Base-by-base conservation (phyloP, 129 eudicot genomes). In the Helianthus tuberosus region DNA sequence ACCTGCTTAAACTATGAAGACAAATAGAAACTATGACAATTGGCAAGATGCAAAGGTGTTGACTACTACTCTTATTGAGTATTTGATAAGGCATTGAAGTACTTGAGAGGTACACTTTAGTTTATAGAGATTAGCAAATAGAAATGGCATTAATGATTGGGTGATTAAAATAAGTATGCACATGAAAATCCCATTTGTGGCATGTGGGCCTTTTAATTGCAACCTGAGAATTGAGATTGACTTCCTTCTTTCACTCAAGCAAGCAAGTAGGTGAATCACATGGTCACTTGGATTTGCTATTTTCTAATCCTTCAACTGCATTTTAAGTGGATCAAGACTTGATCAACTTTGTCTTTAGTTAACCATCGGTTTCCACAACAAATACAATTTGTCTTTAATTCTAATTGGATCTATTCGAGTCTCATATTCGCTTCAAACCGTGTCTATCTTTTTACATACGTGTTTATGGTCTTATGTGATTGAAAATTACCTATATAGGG, bases 171-270 rank as follows among this genome's bases (percentile, higher is more conserved):
- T 78, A 71, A 76, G 64, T 47, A 50, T 63, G 63, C 80, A 78
- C 82, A 78, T 78, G 82, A 71, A 61, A 44, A 78, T 74, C 66
- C 54, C 66, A 71, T 71, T 78, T 78, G 77, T 71, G 73, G 77
- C 82, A 78, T 78, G 82, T 78, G 82, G 23, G 35, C 72, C 60
- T 71, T 77, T 78, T 71, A 78, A 78, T 71, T 78, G 76, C 82
- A 78, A 41, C 61, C n/a, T 61, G 64, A 35, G 77, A 25, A 71
- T 78, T 61, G 64, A 35, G 77, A 25, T 78, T 78, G 82, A 71
- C 77, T 71, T 78, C 55, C 61, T 67, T 76, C 7, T 55, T 76
- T 76, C 25, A 36, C 72, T 71, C 60, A 47, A 77, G 73, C 41
- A 52, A 63, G 38, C 75, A 68, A 68, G 63, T 77, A 49, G 75